Base-by-base conservation (phyloP, 306 rosid species). In the Prunus davidiana region DNA sequence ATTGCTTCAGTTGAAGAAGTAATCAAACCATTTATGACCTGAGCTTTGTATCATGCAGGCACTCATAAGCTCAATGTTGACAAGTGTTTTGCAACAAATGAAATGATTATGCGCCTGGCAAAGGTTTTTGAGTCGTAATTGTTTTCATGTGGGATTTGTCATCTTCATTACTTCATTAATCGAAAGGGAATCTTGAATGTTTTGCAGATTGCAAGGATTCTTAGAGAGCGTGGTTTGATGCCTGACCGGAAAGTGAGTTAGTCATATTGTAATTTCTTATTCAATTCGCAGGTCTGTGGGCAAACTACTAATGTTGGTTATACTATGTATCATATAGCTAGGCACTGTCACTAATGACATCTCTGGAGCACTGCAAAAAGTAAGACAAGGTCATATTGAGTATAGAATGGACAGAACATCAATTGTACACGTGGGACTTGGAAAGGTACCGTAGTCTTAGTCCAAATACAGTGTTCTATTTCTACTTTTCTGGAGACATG, bases 51-150 rank as follows among this genome's bases (percentile, higher is more conserved):
- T 76, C 47, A 11, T 79, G 64, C 79, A 95, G 99, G 81, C 76
- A 93, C 92, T 80, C 86, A 77, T 58, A 95, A 95, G 85, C 90
- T 95, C 79, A 92, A 89, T 79, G 94, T 92, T 30, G 99, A 95
- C 80, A 95, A 95, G 88, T 95, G 99, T 85, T 95, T 95, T 84
- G 89, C 99, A 57, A 92, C 99, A 75, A 97, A 92, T 74, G 93
- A 96, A 84, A 92, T 95, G 99, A 88, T 96, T 80, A 91, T 90
- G 83, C 94, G 91, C 60, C 87, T 95, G 79, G 95, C 89, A 71
- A 95, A 95, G 99, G 99, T 95, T 68, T 62, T 80, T 77, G 45
- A 78, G 64, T 65, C 67, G 76, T 34, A 56, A 38, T 75, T 43
- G 28, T 73, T 81, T 34, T 3, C 32, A 71, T 73, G 71, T 73